A percentile compares a stretch with the other conserved stretches of the same genome.
Conservation (phyloP, 352 stramenopile species). For the Globisporangium ultimum region DNA sequence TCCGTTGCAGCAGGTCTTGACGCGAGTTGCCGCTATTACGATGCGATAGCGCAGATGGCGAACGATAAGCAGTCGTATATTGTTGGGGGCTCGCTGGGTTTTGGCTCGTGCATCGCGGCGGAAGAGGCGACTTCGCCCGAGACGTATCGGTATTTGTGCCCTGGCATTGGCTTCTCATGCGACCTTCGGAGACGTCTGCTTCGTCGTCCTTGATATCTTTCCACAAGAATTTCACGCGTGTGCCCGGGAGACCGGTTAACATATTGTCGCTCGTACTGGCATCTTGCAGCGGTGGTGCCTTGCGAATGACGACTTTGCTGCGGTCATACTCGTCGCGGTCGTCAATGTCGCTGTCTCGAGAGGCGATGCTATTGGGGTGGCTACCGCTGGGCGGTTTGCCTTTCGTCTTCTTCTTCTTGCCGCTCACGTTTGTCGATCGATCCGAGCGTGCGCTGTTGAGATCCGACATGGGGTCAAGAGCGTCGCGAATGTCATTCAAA, state of each 20-base stretch:
- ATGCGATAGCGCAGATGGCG: neutral
- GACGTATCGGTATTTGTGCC: neutral
- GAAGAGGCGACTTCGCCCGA: neutral
- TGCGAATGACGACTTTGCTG: slow-evolving; percentile 1
- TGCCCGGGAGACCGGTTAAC: neutral
- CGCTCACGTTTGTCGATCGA: neutral
- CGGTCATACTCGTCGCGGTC: slow-evolving; percentile 12
- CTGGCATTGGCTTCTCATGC: neutral
- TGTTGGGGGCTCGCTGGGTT: neutral
- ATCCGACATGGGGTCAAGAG: slow-evolving; percentile 3
- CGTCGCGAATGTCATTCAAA: slow-evolving; percentile 13
- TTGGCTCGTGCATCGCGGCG: neutral
- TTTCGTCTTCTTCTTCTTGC: slow-evolving; percentile 5
- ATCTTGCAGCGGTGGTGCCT: too few species aligned
- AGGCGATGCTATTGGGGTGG: neutral
- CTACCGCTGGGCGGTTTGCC: neutral
- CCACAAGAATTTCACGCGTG: slow-evolving; percentile 15
- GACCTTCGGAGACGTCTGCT: neutral
- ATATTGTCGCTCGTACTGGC: neutral
- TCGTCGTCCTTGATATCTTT: slow-evolving; percentile 9
- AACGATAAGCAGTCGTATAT: neutral
- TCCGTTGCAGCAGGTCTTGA: slow-evolving; percentile 3
- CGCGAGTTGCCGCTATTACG: neutral
- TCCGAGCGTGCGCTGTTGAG: slow-evolving; percentile 5
- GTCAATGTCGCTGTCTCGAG: neutral